Evolutionary conservation across 2,329 filamentous ascomycete species (phyloP).

Genomic region (Trichothecium roseum): DNA sequence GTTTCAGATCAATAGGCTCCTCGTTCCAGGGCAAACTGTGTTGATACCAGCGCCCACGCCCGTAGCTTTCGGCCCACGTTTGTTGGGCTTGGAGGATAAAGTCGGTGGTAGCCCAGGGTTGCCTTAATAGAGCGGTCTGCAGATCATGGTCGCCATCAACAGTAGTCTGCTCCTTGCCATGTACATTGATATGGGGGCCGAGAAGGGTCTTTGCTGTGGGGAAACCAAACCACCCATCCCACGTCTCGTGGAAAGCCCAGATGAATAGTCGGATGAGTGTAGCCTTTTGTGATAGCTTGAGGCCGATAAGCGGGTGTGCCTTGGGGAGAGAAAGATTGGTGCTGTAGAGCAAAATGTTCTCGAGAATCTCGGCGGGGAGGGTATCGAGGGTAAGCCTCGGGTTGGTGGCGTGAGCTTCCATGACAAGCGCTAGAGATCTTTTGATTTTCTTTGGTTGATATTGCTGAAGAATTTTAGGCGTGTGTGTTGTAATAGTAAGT

Average conservation of each 20-base stretch:
- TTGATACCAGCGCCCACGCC: conserved; percentile 20
- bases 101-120: conserved; percentile 32
- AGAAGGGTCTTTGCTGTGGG: conserved; percentile 7
- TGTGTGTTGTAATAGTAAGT: conserved; percentile 3
- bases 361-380: conserved; percentile 42
- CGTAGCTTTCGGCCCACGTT: conserved; percentile 31
- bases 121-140: conserved; percentile 31
- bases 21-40: conserved; percentile 16
- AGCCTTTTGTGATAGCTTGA: conserved; percentile 30
- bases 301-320: conserved; percentile 32
- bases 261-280: conserved; percentile 27
- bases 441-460: conserved; percentile 14
- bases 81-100: conserved; percentile 37
- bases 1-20: conserved; percentile 3
- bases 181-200: conserved; percentile 6
- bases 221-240: conserved; percentile 26
- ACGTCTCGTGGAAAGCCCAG: conserved; percentile 24
- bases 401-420: conserved; percentile 15
- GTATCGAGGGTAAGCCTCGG: conserved; percentile 17
- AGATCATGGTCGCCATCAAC: conserved; percentile 23
- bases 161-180: conserved; percentile 1
- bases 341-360: conserved; percentile 40
- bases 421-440: conserved; percentile 17
- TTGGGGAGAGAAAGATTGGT: conserved; percentile 36
- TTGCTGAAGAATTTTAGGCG: conserved; percentile 3